Base-by-base conservation (phyloP, 495 filamentous ascomycete genomes). In the Entonaema liquescens region DNA sequence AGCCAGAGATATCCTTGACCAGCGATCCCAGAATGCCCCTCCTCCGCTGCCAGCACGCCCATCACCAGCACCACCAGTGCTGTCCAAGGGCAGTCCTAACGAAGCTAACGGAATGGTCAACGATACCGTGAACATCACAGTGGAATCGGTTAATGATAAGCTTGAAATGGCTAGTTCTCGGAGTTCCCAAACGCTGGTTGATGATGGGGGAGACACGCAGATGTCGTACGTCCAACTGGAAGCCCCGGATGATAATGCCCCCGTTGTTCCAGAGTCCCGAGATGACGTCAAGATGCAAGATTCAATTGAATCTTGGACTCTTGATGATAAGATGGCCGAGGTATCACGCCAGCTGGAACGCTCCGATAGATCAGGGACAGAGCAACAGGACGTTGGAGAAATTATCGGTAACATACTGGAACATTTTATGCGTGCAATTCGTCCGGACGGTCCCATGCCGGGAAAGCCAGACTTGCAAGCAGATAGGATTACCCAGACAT, bases 391-490 rank as follows among this genome's bases (percentile, higher is more conserved):
- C 81, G 95, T 97, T 6, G 94, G 92, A 9, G 95, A 99, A 77
- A 94, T 97, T 38, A 94, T 97, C 77, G 93, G 93, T 40, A 94
- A 95, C 76, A 90, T 96, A 23, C 86, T 96, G 36, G 94, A 94
- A 70, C 92, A 95, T 40, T 84, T 97, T n/a, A 89, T 93, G 75
- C 93, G 92, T 68, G 94, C 94, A 3, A 94, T 97, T 73, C 89
- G 87, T 68, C 85, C 93, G 36, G 80, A 66, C 63, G 75, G 82
- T 5, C 79, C 80, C 2, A 79, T 89, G 59, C 88, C 87, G 28
- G 64, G 68, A 6, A 77, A 84, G 11, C 84, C 88, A 42, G 91
- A 90, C 6, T 33, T 80, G 38, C 94, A 97, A 79, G 78, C 90
- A 6, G 96, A 98, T 76, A 83, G 85, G 50, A 88, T 98, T 47